Evolutionary conservation across 805 yeast species (phyloP), one percentile per base, ranked within the genome.

Genomic region (Zygotorulaspora danielsina): DNA sequence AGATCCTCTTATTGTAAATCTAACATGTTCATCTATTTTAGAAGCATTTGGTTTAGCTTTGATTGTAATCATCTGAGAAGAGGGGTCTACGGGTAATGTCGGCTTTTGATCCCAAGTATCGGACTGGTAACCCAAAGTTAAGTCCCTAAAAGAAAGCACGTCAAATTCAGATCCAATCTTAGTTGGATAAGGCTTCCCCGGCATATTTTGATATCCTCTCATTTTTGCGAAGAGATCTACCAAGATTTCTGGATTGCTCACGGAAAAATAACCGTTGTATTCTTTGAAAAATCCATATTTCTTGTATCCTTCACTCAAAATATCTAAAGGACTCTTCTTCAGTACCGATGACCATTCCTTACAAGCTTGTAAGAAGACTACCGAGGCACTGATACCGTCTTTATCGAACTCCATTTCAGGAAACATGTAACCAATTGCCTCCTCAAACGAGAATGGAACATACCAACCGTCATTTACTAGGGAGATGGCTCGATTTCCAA

Each of bases 401-500:
- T 90, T 90, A 59, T 90, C 98, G 60, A 84, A 87, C 29, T 49
- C 60, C 30, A 84, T 83, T 12, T 77, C 72, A 15, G 76, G 65
- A 54, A 88, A 86, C 97, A 90, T 86, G 65, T 78, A 90, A 1
- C 98, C 98, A 49, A 90, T 83, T 2, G 97, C 97, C 58, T 90
- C 98, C 62, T 90, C 98, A 58, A 74, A 90, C 0, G 85, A 97
- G 66, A 90, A 88, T 0, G 96, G 95, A 1, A 89, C 95, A 3
- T 38, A 46, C 52, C 55, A 77, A 0, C 95, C 95, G 31, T 73
- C 58, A 0, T 55, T 45, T 47, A 83, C 87, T 34, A 85, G 66
- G 6, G 80, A 84, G 24, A 82, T 76, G 2, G 96, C 93, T 47
- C 78, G 75, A 57, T 90, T 90, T 3, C 97, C 98, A 25, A 90